Evolutionary conservation across 345 rosid genomes (phyloP), one percentile per base, ranked within the genome.

Genomic region (Kernera saxatilis): DNA sequence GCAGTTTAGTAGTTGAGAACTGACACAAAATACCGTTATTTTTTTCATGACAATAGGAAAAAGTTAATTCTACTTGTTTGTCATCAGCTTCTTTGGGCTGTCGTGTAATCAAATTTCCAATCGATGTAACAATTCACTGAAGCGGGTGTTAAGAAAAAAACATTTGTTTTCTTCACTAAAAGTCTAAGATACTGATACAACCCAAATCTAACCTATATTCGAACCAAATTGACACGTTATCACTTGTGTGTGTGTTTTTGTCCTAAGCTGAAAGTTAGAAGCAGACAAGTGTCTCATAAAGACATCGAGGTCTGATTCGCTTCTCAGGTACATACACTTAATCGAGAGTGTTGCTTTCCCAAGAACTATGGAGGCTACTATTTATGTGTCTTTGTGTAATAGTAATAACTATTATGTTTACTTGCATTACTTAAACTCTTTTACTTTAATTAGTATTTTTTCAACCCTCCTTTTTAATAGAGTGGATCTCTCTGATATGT

Each of bases 321-420:
- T 69, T 75, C 57, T 69, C 57, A 67, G 60, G 48, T 60, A 68
- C 64, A 68, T 75, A 60, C 78, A 68, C 56, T 75, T 75, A 52
- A 61, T 68, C 78, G 57, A 29, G 72, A 27, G 57, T 52, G 79
- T 75, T 52, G 64, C 69, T 69, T 75, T 75, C 77, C 74, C 79
- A 26, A 19, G 2, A 43, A 61, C 74, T 68, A 75, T 75, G 79
- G 79, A 75, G 55, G 69, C 63, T 61, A 75, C 79, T 75, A 21
- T 75, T 60, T 18, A 44, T 41, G 30, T 44, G 18, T 57, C 29
- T 40, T 30, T 49, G 33, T 66, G 60, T 73, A 39, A 64, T 29
- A 45, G 26, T 54, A n/a, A n/a, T n/a, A n/a, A n/a, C n/a, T n/a
- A 35, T 17, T 17, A 49, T 52, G 41, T 60, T 75, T 69, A 26